Evolutionary conservation across 1,284 basidiomycete genomes (phyloP), one percentile per base, ranked within the genome.

Genomic region (Phlebopus sp.): DNA sequence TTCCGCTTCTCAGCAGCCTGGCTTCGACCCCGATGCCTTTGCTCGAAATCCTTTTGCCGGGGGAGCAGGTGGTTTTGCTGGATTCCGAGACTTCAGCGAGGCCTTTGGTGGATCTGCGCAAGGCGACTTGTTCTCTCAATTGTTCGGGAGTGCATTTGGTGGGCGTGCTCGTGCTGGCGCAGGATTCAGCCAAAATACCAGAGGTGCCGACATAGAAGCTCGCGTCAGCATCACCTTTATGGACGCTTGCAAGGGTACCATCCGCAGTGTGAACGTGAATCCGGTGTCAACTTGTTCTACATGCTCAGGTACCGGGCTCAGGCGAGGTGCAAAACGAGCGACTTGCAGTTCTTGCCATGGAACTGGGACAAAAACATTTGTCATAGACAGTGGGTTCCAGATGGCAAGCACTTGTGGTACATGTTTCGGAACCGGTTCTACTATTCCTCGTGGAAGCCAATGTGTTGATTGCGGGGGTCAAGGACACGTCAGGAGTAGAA

Each of bases 371-470:
- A 81, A 86, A 64, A 92, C 93, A 11, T 98, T 92, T 70, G 87
- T 95, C 47, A 84, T 99, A 59, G 87, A 94, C 67, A 86, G 80
- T 65, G 97, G 97, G 14, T 99, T 99, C 82, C 91, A 95, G 66
- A 97, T 99, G 93, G 87, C 94, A 10, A 91, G 86, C 57, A 95
- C 93, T 19, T 99, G 97, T 69, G 76, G 77, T 44, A 69, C 79
- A 19, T 99, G 97, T 69, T 75, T 80, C 19, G 97, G 97, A n/a
- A 75, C 80, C 13, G 97, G 97, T 14, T 81, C 81, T 30, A 82
- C 80, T 3, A 82, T 97, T 25, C 91, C 93, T 47, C 82, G 82
- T 13, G 84, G 81, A 27, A 82, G 87, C 54, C 80, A 87, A 54
- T 99, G 97, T 68, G 77, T 78, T 23, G 74, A 76, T 40, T 99